Conservation (phyloP, 306 rosid species). For the Sesbania bispinosa region DNA sequence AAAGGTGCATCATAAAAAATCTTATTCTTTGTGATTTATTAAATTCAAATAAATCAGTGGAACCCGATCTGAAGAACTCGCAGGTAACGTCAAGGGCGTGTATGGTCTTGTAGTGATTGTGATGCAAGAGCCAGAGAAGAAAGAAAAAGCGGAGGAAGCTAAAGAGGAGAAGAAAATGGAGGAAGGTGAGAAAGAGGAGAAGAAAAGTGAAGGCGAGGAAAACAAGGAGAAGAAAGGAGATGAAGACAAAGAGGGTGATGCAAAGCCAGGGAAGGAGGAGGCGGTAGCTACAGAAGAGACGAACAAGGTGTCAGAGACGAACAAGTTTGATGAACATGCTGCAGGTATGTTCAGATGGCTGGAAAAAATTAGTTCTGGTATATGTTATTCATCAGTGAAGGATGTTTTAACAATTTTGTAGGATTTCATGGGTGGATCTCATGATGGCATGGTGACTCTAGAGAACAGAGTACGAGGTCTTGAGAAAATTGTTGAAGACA, state of each 20-base stretch:
- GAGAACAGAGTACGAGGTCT: slow-evolving; percentile 98
- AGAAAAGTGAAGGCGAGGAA: slow-evolving; percentile 27
- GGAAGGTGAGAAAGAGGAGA: slow-evolving; percentile 21
- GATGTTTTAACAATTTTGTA: slow-evolving; percentile 38
- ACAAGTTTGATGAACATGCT: slow-evolving; percentile 96
- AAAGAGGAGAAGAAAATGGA: slow-evolving; percentile 30
- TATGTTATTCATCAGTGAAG: slow-evolving; percentile 15
- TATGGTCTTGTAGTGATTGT: slow-evolving; percentile 68
- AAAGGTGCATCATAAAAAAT: slow-evolving; percentile 37
- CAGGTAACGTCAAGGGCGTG: slow-evolving; percentile 69
- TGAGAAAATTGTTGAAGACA: slow-evolving; percentile 95
- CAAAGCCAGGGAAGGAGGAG: background rate
- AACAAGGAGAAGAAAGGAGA: slow-evolving; percentile 7
- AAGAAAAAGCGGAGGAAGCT: background rate
- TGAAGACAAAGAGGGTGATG: background rate
- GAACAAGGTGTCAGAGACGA: slow-evolving; percentile 63
- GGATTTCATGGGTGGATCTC: slow-evolving; percentile 99
- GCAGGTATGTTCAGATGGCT: slow-evolving; percentile 57
- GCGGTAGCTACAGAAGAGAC: slow-evolving; percentile 31
- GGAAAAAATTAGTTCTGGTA: slow-evolving; percentile 15
- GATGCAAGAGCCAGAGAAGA: slow-evolving; percentile 49
- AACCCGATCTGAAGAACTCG: slow-evolving; percentile 69
- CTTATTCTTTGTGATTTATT: background rate
- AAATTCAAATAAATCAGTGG: slow-evolving; percentile 43
- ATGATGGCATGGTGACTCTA: slow-evolving; percentile 89